Evolutionary conservation across 345 rosid species (phyloP).

Genomic region (Linum lewisii): DNA sequence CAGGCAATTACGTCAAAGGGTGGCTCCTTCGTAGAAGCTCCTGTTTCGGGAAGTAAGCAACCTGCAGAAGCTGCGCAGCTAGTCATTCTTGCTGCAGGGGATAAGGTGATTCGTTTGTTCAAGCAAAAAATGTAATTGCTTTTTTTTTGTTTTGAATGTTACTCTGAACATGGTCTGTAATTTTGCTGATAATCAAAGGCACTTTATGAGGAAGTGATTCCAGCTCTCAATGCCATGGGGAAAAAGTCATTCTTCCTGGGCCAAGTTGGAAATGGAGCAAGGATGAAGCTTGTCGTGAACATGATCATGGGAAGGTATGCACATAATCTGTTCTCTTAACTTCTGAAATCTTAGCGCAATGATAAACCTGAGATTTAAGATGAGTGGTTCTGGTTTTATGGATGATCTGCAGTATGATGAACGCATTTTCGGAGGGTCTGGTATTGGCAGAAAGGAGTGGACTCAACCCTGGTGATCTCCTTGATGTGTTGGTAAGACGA

Average conservation of each 20-base stretch:
- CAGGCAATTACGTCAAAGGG: constrained; percentile 77
- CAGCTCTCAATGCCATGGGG: constrained; percentile 78
- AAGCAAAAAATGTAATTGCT: too few relatives aligned
- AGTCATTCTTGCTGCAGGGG: constrained; percentile 89
- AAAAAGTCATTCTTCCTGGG: constrained; percentile 87
- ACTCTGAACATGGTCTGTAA: constrained; percentile 5
- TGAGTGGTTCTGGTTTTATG: too few relatives aligned
- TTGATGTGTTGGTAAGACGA: constrained; percentile 65
- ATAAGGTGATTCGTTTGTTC: constrained; percentile 39
- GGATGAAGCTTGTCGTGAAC: constrained; percentile 90
- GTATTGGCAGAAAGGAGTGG: constrained; percentile 76
- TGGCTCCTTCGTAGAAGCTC: constrained; percentile 79
- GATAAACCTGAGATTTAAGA: too few relatives aligned
- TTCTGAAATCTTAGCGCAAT: too few relatives aligned
- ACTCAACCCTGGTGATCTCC: constrained; percentile 57
- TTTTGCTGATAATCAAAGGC: constrained; percentile 28
- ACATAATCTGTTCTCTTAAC: background rate
- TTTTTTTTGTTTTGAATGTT: too few relatives aligned
- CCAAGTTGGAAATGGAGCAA: constrained; percentile 87
- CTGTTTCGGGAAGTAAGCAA: constrained; percentile 93
- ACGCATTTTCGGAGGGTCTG: constrained; percentile 86
- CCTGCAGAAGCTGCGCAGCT: constrained; percentile 98
- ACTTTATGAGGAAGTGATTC: constrained; percentile 59
- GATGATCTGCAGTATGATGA: constrained; percentile 66
- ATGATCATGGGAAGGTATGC: constrained; percentile 95